These are phyloP conservation scores for maize (Zea mays) DNA, from an alignment of 176 grass and related monocot species.

Conservation along the genomic window DNA sequence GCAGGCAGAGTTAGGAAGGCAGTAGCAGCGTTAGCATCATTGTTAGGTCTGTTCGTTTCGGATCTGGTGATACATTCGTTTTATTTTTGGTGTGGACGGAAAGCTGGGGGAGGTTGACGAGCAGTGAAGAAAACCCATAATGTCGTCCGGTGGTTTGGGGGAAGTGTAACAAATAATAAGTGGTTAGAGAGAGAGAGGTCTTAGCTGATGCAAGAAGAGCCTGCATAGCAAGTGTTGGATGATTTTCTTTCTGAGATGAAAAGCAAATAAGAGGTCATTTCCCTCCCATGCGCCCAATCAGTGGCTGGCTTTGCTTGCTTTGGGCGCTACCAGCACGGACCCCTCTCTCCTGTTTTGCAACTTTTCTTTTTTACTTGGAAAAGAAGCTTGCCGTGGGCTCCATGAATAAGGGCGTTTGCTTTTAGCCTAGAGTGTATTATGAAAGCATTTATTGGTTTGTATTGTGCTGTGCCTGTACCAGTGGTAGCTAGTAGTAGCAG, in stretches of 20 bases:
- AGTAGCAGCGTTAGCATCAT: slow-evolving; percentile 31
- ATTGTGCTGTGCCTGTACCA: background rate
- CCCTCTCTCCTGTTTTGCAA: slow-evolving; percentile 36
- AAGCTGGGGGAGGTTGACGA: background rate
- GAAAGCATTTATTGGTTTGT: slow-evolving; percentile 1
- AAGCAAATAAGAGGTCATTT: slow-evolving; percentile 20
- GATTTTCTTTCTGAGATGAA: background rate
- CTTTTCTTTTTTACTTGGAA: slow-evolving; percentile 38
- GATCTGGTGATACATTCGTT: slow-evolving; percentile 49
- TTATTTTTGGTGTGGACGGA: slow-evolving; percentile 29
- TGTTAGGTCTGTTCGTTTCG: slow-evolving; percentile 49
- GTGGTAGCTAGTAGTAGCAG: background rate
- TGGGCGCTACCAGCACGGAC: slow-evolving; percentile 31
- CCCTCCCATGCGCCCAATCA: too few relatives aligned
- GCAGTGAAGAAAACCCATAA: slow-evolving; percentile 15
- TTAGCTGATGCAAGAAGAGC: background rate
- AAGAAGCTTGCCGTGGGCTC: slow-evolving; percentile 43
- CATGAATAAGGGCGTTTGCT: slow-evolving; percentile 44
- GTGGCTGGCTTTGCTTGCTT: slow-evolving; percentile 19
- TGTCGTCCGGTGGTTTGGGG: background rate
- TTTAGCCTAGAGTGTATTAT: background rate
- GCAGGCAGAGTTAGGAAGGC: slow-evolving; percentile 37
- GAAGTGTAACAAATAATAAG: slow-evolving; percentile 27
- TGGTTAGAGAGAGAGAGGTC: slow-evolving; percentile 4
- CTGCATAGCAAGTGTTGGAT: background rate